A percentile compares a stretch with the other conserved stretches of the same genome.
phyloP scores from a whole-genome alignment of 2,329 filamentous ascomycete species.

The Chrysosphaeria jannelii region DNA sequence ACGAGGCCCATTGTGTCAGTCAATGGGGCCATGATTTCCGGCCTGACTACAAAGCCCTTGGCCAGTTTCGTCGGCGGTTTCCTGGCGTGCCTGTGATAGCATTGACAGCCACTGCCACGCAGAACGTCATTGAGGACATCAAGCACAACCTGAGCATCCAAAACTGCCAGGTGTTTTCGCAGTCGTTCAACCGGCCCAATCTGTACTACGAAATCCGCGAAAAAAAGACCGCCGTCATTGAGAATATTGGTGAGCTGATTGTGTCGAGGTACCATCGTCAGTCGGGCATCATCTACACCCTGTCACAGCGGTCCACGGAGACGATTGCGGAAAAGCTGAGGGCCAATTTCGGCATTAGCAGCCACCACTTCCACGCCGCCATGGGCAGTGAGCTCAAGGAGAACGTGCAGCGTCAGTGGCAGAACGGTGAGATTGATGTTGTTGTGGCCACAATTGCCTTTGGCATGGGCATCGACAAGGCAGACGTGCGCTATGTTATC shows the following conservation, averaged over 20 bases:
- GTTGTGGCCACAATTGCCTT: slow-evolving; percentile 97
- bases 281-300: slow-evolving; percentile 78
- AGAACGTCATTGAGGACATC: slow-evolving; percentile 75
- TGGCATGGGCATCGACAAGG: slow-evolving; percentile 98
- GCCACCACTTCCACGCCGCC: slow-evolving; percentile 63
- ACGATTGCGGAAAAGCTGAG: slow-evolving; percentile 39
- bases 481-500: slow-evolving; percentile 85
- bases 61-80: slow-evolving; percentile 40
- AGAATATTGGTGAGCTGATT: slow-evolving; percentile 33
- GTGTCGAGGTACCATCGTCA: slow-evolving; percentile 34
- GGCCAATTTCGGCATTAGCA: slow-evolving; percentile 31
- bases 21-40: slow-evolving; percentile 98
- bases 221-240: slow-evolving; percentile 30
- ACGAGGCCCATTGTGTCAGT: slow-evolving; percentile 97
- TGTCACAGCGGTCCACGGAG: slow-evolving; percentile 64
- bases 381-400: slow-evolving; percentile 39
- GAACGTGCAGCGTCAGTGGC: slow-evolving; percentile 53
- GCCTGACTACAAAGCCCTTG: slow-evolving; percentile 75
- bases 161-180: slow-evolving; percentile 48
- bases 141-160: slow-evolving; percentile 71
- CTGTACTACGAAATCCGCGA: slow-evolving; percentile 57
- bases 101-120: slow-evolving; percentile 77
- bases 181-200: slow-evolving; percentile 95
- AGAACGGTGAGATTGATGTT: slow-evolving; percentile 47
- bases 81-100: slow-evolving; percentile 73